These are phyloP conservation scores for Trichosporon asahii DNA, from an alignment of 1,284 basidiomycete genomes.

Conservation along the genomic window DNA sequence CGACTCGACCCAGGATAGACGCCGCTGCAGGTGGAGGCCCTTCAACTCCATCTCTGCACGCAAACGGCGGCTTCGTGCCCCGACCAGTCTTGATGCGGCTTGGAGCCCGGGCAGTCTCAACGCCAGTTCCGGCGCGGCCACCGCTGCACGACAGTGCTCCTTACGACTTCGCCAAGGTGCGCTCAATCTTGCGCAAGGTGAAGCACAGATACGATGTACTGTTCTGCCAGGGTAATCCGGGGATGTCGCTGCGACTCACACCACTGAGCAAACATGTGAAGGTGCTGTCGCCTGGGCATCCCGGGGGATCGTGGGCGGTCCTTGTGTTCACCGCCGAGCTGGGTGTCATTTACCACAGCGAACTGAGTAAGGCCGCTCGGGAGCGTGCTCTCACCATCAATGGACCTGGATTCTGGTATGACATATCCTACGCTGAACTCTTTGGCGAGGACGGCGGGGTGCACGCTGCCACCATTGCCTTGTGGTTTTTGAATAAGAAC, in stretches of 20 bases:
- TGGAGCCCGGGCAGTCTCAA: neutral
- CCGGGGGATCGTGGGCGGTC: neutral
- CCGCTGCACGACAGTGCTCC: neutral
- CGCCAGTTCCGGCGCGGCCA: neutral
- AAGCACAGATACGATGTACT: neutral
- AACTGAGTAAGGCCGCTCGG: neutral
- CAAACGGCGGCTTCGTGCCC: neutral
- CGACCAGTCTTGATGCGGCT: neutral
- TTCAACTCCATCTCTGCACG: neutral
- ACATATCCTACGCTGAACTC: neutral
- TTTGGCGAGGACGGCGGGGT: neutral
- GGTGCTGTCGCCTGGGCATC: neutral
- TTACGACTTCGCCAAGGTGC: neutral
- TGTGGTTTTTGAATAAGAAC: neutral
- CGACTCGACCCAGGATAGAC: too few relatives aligned
- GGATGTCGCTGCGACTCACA: neutral
- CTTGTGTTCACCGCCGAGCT: neutral
- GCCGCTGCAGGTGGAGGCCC: too few relatives aligned
- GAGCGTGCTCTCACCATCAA: neutral
- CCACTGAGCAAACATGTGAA: neutral
- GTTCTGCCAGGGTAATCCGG: neutral
- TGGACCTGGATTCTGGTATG: neutral
- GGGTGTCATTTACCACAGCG: neutral
- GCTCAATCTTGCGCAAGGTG: neutral
- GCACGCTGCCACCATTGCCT: neutral